A percentile compares a stretch with the other conserved stretches of the same genome.
Evolutionary conservation across 192 early-diverging fungal species (phyloP).

Genomic region (Backusella circina): DNA sequence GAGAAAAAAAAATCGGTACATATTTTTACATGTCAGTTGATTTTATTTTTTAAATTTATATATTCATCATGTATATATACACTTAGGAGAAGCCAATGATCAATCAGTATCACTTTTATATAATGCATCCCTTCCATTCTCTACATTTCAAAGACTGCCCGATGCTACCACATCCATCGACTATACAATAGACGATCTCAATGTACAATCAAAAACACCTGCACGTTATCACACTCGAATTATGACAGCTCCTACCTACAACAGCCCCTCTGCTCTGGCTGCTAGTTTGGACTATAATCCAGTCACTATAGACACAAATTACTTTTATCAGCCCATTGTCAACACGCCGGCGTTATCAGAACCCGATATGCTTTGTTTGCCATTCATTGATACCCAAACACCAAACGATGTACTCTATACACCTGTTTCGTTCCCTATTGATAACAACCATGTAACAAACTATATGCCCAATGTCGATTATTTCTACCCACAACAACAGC

Average conservation of each 20-base stretch:
- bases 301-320: neutral
- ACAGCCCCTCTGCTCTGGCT: neutral
- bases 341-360: neutral
- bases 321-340: neutral
- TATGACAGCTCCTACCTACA: conserved; percentile 6
- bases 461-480: neutral
- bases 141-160: conserved; percentile 10
- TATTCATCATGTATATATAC: neutral
- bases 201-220: neutral
- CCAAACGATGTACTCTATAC: neutral
- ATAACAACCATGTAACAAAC: neutral
- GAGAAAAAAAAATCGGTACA: conserved; percentile 48
- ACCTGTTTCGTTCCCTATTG: neutral
- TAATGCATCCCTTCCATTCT: conserved; percentile 10
- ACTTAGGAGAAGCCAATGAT: conserved; percentile 27
- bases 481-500: neutral
- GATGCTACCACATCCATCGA: neutral
- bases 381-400: neutral
- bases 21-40: neutral
- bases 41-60: neutral
- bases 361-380: neutral
- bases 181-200: neutral
- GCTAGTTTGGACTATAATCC: neutral
- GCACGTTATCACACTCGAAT: conserved; percentile 5
- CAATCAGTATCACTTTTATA: conserved; percentile 25